Conservation (phyloP, 495 filamentous ascomycete species). For the Penicillium cosmopolitanum region DNA sequence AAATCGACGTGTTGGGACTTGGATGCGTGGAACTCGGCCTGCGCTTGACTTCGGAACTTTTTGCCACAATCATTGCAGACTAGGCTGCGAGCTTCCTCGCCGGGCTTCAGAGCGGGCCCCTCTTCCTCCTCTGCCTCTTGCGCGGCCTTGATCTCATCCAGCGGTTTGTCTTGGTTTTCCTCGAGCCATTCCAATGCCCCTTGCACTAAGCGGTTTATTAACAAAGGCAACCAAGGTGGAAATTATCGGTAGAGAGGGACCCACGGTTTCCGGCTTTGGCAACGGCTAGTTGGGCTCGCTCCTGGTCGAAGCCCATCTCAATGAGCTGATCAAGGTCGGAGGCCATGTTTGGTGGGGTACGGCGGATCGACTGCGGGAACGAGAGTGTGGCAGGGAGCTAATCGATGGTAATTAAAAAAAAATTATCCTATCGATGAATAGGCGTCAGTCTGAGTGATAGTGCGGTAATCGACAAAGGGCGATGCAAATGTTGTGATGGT, state of each 20-base stretch:
- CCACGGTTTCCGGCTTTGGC: constrained; percentile 75
- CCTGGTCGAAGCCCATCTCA: constrained; percentile 93
- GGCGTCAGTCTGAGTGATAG: background rate
- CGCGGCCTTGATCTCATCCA: constrained; percentile 71
- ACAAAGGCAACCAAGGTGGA: background rate
- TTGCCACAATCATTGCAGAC: constrained; percentile 93
- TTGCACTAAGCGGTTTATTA: constrained; percentile 62
- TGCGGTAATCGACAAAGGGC: background rate
- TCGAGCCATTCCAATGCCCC: constrained; percentile 94
- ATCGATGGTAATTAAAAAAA: background rate
- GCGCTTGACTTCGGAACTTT: constrained; percentile 77
- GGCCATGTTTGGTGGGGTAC: constrained; percentile 53
- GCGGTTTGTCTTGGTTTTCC: constrained; percentile 77
- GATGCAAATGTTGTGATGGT: constrained; percentile 10
- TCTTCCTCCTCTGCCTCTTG: constrained; percentile 56
- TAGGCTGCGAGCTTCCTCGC: constrained; percentile 64
- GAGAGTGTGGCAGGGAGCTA: background rate
- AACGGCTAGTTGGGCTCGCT: constrained; percentile 78
- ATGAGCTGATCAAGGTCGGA: constrained; percentile 79
- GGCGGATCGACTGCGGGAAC: constrained; percentile 4
- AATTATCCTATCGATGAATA: too few relatives aligned
- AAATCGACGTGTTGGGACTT: constrained; percentile 93
- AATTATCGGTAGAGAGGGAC: constrained; percentile 32
- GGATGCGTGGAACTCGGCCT: constrained; percentile 87
- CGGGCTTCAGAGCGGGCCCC: constrained; percentile 59